phyloP scores from a whole-genome alignment of 805 yeast species.

The Metschnikowia cubensis region DNA sequence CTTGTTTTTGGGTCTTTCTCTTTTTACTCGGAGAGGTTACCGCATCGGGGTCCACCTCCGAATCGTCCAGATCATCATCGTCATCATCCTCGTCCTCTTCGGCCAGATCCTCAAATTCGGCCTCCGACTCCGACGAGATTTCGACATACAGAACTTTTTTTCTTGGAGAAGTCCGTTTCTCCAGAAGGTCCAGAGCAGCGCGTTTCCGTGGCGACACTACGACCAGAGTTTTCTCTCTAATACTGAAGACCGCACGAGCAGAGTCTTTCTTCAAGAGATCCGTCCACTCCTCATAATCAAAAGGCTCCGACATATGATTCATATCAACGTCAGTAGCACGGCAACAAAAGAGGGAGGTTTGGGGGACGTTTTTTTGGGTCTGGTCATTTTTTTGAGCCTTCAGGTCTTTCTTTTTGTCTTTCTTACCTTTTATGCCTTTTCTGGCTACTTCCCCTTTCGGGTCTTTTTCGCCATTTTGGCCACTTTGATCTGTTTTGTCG shows the following conservation, averaged over 20 bases:
- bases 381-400: too few species aligned
- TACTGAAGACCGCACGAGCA: conserved; percentile 8
- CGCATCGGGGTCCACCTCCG: conserved; percentile 7
- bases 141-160: conserved; percentile 3
- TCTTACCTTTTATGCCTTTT: too few species aligned
- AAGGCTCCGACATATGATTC: conserved; percentile 28
- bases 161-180: not conserved
- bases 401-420: too few species aligned
- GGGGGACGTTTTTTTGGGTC: too few species aligned
- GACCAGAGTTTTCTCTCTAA: conserved; percentile 14
- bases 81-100: too few species aligned
- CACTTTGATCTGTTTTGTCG: too few species aligned
- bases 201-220: conserved; percentile 15
- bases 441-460: too few species aligned
- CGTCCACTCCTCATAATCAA: conserved; percentile 38
- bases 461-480: too few species aligned
- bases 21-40: not conserved
- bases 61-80: not conserved
- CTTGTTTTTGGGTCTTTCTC: not conserved
- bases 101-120: not conserved
- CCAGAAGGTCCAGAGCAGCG: conserved; percentile 4
- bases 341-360: conserved; percentile 27
- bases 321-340: conserved; percentile 39
- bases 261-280: conserved; percentile 16
- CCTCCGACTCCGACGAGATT: conserved; percentile 4